A percentile compares a stretch with the other conserved stretches of the same genome.
Conservation (phyloP, 345 rosid genomes). For the Cardamine occulta region DNA sequence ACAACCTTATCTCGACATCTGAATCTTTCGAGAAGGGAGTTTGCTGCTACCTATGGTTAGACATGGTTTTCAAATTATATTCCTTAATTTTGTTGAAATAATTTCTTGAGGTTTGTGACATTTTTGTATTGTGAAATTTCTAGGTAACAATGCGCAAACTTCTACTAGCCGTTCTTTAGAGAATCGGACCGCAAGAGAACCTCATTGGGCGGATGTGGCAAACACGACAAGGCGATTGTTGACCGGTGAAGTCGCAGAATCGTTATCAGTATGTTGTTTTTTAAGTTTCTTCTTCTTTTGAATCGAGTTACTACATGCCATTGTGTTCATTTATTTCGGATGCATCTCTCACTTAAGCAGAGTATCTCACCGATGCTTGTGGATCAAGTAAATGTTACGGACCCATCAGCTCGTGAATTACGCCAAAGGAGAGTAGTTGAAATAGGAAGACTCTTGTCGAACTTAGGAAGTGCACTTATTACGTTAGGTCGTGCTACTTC, state of each 20-base stretch:
- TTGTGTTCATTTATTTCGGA: not conserved
- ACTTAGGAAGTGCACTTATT: constrained; percentile 53
- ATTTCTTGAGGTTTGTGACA: not conserved
- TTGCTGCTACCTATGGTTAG: constrained; percentile 39
- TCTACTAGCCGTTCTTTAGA: constrained; percentile 15
- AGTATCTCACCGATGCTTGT: constrained; percentile 42
- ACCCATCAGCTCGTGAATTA: constrained; percentile 18
- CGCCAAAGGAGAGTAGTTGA: constrained; percentile 34
- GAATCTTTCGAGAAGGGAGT: constrained; percentile 40
- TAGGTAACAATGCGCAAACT: constrained; percentile 38
- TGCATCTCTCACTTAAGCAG: constrained; percentile 25
- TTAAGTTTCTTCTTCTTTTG: not conserved
- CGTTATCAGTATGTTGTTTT: constrained; percentile 42
- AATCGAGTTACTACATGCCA: not conserved
- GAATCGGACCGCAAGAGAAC: constrained; percentile 41
- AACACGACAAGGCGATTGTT: constrained; percentile 46
- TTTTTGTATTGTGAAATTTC: constrained; percentile 17
- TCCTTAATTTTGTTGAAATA: not conserved
- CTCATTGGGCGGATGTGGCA: constrained; percentile 42
- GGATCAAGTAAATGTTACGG: constrained; percentile 40
- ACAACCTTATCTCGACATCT: not conserved
- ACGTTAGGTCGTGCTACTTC: constrained; percentile 52
- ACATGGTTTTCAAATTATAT: not conserved
- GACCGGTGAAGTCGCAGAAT: constrained; percentile 46
- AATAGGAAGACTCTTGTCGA: constrained; percentile 43